Evolutionary conservation across 805 yeast genomes (phyloP), one percentile per base, ranked within the genome.

Genomic region (Suhomyces sp.): DNA sequence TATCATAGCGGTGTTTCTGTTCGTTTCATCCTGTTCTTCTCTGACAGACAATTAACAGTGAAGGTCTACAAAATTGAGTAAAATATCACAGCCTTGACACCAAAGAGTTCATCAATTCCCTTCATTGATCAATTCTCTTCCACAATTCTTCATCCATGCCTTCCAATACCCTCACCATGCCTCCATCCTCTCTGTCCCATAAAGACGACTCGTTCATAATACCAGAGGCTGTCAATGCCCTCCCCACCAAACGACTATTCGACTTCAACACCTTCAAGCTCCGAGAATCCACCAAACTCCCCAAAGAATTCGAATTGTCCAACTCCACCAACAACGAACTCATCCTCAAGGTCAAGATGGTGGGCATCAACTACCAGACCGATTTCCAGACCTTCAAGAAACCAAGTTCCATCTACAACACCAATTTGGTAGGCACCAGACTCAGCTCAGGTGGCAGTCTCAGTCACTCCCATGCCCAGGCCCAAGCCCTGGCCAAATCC

Each of bases 171-270:
- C n/a, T n/a, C n/a, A n/a, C n/a, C n/a, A n/a, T n/a, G n/a, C n/a
- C n/a, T n/a, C n/a, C n/a, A n/a, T n/a, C n/a, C n/a, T n/a, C n/a
- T n/a, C n/a, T n/a, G n/a, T n/a, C n/a, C n/a, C n/a, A n/a, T n/a
- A 26, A 26, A 26, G 19, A 29, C 6, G 33, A 29, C 21, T 20
- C 28, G 14, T 25, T 25, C 28, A 15, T 14, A 10, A 21, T 29
- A 21, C 16, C 33, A 10, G 33, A 29, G 16, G 33, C 25, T 8
- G 33, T 29, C 20, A 31, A 16, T 7, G 20, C 40, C 29, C 39
- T 57, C 11, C 61, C 61, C 11, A 44, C 44, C 5, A 59, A 58
- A 28, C 54, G 61, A 43, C 40, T 57, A 39, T 55, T 42, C 31
- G 56, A 59, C 32, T 39, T 43, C 21, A 35, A 40, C 20, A 22